Base-by-base conservation (phyloP, 1,139 yeast genomes). In the Candida frijolesensis region DNA sequence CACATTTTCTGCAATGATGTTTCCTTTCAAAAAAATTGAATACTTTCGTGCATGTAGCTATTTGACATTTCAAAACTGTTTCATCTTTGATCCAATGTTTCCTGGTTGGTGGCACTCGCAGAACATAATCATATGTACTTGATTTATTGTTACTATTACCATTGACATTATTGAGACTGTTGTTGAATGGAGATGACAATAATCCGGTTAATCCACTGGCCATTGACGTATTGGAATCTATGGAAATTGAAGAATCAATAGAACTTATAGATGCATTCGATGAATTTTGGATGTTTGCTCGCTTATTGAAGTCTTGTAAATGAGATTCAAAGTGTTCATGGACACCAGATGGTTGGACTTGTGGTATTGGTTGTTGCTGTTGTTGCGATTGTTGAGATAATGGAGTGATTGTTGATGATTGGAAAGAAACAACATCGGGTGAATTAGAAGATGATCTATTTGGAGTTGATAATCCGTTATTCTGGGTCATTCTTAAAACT, bases 1-100 rank as follows among this genome's bases (percentile, higher is more conserved):
- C 98, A 71, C 98, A 92, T 62, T 89, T 86, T 47, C 98, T 80
- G 65, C 98, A 92, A 69, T 92, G 98, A 64, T 92, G 98, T 52
- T 95, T 83, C 55, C 98, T 80, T 60, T 91, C 96, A 66, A 89
- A 82, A 61, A 87, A 84, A 46, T 88, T 83, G 66, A 88, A 82
- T 51, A 79, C 65, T 66, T 79, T 79, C 51, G 76, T 72, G 68
- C 97, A 91, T n/a, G 57, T 12, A 2, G 64, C 59, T 25, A 79
- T 78, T n/a, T 80, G 78, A 65, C 97, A 91, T 46, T 80, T 75
- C 44, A 73, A 69, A 29, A 89, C 82, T 14, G 79, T 65, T 44
- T 79, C 79, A 65, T 91, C 96, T 39, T 89, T 84, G 45, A 84
- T 73, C 97, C 97, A 91, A 65, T 91, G 97, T 39, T 71, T 73